Percentiles rank a stretch among this genome's conserved stretches.
Conservation (phyloP, 805 yeast species). For the Jamesozyma lodderae region DNA sequence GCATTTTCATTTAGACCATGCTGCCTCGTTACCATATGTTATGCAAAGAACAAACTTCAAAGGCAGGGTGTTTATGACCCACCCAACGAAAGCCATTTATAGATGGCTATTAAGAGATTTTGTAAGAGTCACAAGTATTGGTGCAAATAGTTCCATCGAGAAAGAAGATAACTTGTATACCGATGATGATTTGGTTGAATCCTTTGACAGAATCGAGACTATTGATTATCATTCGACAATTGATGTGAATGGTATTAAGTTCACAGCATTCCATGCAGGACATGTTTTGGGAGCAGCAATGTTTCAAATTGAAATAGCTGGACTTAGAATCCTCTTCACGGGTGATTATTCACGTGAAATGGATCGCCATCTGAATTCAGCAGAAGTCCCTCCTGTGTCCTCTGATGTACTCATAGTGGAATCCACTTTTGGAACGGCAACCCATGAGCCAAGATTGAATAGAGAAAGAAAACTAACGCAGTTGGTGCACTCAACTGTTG, state of each 20-base stretch:
- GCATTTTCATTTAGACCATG: slow-evolving; percentile 96
- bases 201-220: slow-evolving; percentile 86
- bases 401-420: slow-evolving; percentile 92
- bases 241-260: slow-evolving; percentile 87
- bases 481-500: slow-evolving; percentile 71
- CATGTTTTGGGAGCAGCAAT: slow-evolving; percentile 98
- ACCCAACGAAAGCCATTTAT: slow-evolving; percentile 96
- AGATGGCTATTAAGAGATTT: slow-evolving; percentile 93
- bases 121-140: slow-evolving; percentile 72
- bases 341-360: slow-evolving; percentile 97
- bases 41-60: slow-evolving; percentile 93
- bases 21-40: slow-evolving; percentile 94
- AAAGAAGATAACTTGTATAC: slow-evolving; percentile 55
- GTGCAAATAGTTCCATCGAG: slow-evolving; percentile 34
- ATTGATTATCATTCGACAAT: slow-evolving; percentile 92
- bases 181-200: slow-evolving; percentile 79
- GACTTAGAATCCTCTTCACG: slow-evolving; percentile 77
- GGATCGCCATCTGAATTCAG: slow-evolving; percentile 89
- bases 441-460: slow-evolving; percentile 83
- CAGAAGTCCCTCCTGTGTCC: slow-evolving; percentile 80
- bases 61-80: slow-evolving; percentile 98
- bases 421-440: slow-evolving; percentile 95
- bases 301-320: slow-evolving; percentile 93
- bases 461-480: slow-evolving; percentile 76
- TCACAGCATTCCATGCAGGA: slow-evolving; percentile 99